Base-by-base conservation (phyloP, 2,329 filamentous ascomycete species). In the Trichophyton rubrum region DNA sequence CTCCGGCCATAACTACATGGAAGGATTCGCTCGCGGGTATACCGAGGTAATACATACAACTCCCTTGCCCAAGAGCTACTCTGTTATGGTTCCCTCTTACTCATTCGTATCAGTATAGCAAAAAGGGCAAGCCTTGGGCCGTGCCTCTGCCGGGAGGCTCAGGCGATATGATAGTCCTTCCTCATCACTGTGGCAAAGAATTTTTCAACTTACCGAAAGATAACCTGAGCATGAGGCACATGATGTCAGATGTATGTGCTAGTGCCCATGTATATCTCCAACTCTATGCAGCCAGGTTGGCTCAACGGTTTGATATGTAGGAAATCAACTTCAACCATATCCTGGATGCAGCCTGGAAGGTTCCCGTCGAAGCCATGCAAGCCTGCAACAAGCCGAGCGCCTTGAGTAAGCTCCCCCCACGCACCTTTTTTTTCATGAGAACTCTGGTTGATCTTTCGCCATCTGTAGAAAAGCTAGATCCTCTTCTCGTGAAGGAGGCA, bases 61-160 rank as follows among this genome's bases (percentile, higher is more conserved):
- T 43, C 4, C 6, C 40, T n/a, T n/a, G 15, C 11, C 6, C 8
- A 9, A 27, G 2, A 2, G 4, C n/a, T 17, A 15, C 22, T n/a
- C 11, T 24, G 24, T 9, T 8, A 43, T 8, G 5, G 2, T 3
- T 27, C 17, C 3, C 3, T 24, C 8, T 9, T 55, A n/a, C 51
- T 58, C n/a, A 45, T 9, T 41, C 2, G 17, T 58, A 30, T 17
- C 6, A 58, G 56, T 58, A 58, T 27, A 58, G 35, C 17, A 58
- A 58, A 24, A 58, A 58, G 24, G 56, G 56, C 15, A 58, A 58
- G 8, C 56, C 20, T 8, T 58, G 35, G 20, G 56, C 56, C 13
- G 56, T 41, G 24, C 35, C 35, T 7, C 20, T 45, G n/a, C 56
- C 56, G 4, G 40, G 40, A n/a, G 56, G 56, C 3, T 33, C 51